Percentiles rank a stretch among this genome's conserved stretches.
Conservation (phyloP, 306 rosid species). For the Myrica gale region DNA sequence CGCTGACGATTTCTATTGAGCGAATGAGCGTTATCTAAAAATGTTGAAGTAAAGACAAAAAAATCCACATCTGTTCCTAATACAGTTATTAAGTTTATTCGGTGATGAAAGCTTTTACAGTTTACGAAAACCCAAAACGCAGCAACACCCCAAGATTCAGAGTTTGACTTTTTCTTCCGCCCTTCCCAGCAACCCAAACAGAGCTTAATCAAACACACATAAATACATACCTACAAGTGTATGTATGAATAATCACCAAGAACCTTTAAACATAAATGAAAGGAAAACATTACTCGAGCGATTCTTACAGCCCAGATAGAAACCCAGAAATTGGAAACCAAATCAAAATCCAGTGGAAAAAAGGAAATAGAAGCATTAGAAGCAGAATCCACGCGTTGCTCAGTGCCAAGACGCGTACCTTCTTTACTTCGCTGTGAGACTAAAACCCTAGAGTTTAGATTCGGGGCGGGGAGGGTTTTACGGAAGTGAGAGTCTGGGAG, state of each 20-base stretch:
- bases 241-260: not conserved
- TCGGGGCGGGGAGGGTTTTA: conserved; percentile 37
- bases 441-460: conserved; percentile 55
- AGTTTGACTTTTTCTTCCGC: not conserved
- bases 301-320: not conserved
- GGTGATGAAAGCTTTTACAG: no score
- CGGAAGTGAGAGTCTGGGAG: not conserved
- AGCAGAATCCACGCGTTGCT: not conserved
- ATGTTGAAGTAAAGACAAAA: not conserved
- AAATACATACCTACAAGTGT: not conserved
- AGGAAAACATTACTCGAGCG: not conserved
- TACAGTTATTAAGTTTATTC: not conserved
- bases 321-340: not conserved
- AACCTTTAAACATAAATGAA: not conserved
- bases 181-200: conserved; percentile 12
- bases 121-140: not conserved
- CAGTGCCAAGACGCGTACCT: conserved; percentile 27
- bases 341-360: not conserved
- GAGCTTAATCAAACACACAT: not conserved
- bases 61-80: not conserved
- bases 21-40: not conserved
- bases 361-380: not conserved
- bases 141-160: not conserved
- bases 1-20: not conserved
- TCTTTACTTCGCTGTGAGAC: conserved; percentile 7